These are phyloP conservation scores for Ricinus communis DNA, from an alignment of 345 rosid species.

Conservation along the genomic window DNA sequence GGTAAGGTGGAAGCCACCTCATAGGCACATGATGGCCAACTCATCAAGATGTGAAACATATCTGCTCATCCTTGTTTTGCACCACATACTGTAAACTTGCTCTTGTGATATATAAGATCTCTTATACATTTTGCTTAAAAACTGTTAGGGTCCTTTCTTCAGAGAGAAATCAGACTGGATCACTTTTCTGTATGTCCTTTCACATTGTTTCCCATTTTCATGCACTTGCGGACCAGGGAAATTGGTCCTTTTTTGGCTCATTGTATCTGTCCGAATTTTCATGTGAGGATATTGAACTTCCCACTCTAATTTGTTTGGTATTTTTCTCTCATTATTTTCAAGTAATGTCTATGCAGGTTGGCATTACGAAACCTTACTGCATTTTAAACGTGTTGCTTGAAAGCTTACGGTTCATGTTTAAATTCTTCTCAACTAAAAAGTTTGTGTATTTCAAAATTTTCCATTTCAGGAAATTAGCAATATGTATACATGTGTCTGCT, in stretches of 20 bases:
- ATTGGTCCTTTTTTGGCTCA: conserved; percentile 28
- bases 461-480: background rate
- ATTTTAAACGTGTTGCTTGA: conserved; percentile 2
- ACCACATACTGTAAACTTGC: conserved; percentile 9
- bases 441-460: no score
- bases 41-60: conserved; percentile 28
- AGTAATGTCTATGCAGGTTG: background rate
- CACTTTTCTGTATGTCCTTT: conserved; percentile 21
- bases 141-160: conserved; percentile 8
- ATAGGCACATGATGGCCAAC: conserved; percentile 25
- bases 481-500: background rate
- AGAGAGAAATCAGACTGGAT: conserved; percentile 11
- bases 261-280: conserved; percentile 1
- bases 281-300: conserved; percentile 8
- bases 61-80: conserved; percentile 24
- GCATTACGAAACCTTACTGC: background rate
- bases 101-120: background rate
- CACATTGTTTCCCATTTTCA: background rate
- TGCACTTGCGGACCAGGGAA: conserved; percentile 18
- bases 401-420: conserved; percentile 1
- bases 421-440: background rate
- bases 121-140: conserved; percentile 13
- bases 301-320: background rate
- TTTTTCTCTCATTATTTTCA: background rate
- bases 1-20: conserved; percentile 33